Evolutionary conservation across 805 yeast genomes (phyloP).

Genomic region (Candida gorgasii): DNA sequence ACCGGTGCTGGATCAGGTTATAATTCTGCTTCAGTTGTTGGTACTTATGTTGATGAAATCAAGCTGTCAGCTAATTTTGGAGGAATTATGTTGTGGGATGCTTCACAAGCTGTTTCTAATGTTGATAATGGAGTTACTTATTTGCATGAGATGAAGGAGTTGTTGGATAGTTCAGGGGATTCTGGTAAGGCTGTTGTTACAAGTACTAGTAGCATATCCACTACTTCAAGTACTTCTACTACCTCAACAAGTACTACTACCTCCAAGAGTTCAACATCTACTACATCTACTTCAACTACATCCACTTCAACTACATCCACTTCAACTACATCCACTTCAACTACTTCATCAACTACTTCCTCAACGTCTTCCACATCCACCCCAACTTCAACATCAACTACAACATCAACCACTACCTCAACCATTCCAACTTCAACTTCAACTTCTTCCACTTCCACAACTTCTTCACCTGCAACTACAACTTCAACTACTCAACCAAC

Average conservation of each 20-base stretch:
- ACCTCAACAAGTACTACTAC: constrained; percentile 2
- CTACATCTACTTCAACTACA: background rate
- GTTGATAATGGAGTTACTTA: constrained; percentile 22
- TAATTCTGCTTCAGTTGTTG: constrained; percentile 21
- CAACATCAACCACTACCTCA: background rate
- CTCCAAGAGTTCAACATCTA: background rate
- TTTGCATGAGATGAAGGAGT: constrained; percentile 41
- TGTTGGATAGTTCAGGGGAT: constrained; percentile 23
- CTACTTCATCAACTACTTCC: constrained; percentile 2
- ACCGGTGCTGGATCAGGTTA: constrained; percentile 39
- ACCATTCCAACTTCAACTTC: background rate
- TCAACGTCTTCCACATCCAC: background rate
- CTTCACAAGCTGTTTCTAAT: constrained; percentile 49
- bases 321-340: constrained; percentile 1
- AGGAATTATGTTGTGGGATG: constrained; percentile 87
- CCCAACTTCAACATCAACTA: background rate
- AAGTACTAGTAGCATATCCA: constrained; percentile 5
- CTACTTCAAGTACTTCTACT: constrained; percentile 1
- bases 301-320: background rate
- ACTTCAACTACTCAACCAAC: background rate
- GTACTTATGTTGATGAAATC: constrained; percentile 19
- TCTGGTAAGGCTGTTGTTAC: background rate
- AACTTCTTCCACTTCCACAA: background rate
- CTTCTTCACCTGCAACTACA: background rate
- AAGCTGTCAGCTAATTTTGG: constrained; percentile 44